Evolutionary conservation across 306 rosid species (phyloP), one percentile per base, ranked within the genome.

Genomic region (Prosopis cineraria): DNA sequence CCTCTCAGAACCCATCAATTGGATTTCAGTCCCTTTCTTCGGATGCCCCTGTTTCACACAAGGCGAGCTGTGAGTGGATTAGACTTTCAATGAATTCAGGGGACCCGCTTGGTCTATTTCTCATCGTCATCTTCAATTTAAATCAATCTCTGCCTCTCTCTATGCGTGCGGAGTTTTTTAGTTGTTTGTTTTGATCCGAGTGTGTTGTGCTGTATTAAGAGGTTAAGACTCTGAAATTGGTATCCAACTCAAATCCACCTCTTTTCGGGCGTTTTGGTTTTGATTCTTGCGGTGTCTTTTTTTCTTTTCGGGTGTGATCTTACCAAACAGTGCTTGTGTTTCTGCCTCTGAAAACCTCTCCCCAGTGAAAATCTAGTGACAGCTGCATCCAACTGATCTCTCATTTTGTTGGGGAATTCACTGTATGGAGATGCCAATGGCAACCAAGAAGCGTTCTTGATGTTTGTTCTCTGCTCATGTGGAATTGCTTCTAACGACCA

Each of bases 381-480:
- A 84, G 85, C 90, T 87, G 85, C 81, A 78, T 47, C 84, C 79
- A 84, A 85, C 81, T 78, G 22, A 70, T 76, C 85, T 74, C 82
- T 50, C 52, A 7, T 36, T 56, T 76, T 44, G 83, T 85, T 75
- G 81, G 80, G 81, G 68, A 73, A 79, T 83, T 75, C 75, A 69
- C 84, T 77, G 80, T 88, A 19, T 72, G 10, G 73, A 52, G 85
- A 85, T 86, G 45, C 82, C 82, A 50, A 60, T 62, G 63, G 82
- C 85, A 77, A 78, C 44, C 67, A 30, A 60, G 87, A 68, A 56
- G 74, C 80, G 77, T 45, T 76, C 44, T 72, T 43, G 27, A 25
- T 48, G 33, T 33, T 78, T 59, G 52, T 80, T 47, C 62, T 34
- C 58, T 63, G 75, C 79, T 69, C 79, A 52, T 65, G 33, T n/a